Evolutionary conservation across 2,329 filamentous ascomycete species (phyloP), one percentile per base, ranked within the genome.

Genomic region (Pseudogymnoascus sp.): DNA sequence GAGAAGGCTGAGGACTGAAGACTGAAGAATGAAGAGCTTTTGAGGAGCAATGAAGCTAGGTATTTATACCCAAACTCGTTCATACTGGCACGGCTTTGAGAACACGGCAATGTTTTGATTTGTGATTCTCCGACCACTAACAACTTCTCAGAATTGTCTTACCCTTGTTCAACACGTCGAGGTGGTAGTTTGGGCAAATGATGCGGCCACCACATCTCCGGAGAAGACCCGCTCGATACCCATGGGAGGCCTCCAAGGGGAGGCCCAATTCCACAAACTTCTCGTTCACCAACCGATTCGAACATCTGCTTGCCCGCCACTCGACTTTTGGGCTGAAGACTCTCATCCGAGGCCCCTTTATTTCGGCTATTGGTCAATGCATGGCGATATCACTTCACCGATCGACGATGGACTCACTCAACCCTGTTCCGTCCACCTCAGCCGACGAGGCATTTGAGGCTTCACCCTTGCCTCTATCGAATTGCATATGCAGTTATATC

Each of bases 1-100:
- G 53, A 59, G 62, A 60, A 59, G 63, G 60, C 59, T 66, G 59
- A 42, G 35, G 31, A 60, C 60, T 50, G 59, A 56, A 60, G 47
- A 37, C 59, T 37, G 37, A 40, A 60, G 31, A 40, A 60, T 60
- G n/a, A 60, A 60, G 33, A 38, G 33, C 37, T 60, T 53, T 33
- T 53, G 23, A 53, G 59, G 59, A 14, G 59, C 33, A 60, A 40
- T 2, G 21, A 38, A 23, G 33, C 33, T 33, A 38, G 59, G 59
- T 60, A 60, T 60, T 60, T 60, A 60, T 60, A 60, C 37, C 16
- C 37, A 37, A 60, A 60, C 31, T 38, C 59, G 18, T 23, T 5
- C 37, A 37, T 40, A 37, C 37, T 12, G 31, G 38, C 18, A 37
- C 33, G 59, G 31, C 37, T 37, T 60, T 40, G 33, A 23, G 37